A percentile compares a stretch with the other conserved stretches of the same genome.
Evolutionary conservation across 1,284 basidiomycete species (phyloP).

Genomic region (Sanghuangporus sanghuang): DNA sequence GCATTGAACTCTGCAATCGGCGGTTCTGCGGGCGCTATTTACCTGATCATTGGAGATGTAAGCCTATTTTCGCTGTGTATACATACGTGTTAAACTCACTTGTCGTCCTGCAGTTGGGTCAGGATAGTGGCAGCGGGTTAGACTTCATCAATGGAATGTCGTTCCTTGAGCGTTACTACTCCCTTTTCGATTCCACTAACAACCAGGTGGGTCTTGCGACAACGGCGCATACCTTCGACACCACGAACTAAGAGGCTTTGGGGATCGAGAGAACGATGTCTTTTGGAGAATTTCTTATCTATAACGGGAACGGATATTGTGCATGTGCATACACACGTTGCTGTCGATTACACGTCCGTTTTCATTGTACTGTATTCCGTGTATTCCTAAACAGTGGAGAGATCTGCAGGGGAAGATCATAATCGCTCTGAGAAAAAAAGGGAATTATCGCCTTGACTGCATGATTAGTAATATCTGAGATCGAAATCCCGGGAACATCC

Average conservation of each 20-base stretch:
- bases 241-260: constrained; percentile 16
- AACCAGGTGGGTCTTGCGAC: constrained; percentile 21
- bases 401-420: no score
- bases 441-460: no score
- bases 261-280: not conserved
- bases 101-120: constrained; percentile 21
- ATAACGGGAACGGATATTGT: no score
- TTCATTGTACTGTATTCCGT: no score
- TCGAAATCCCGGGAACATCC: not conserved
- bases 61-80: not conserved
- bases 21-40: constrained; percentile 24
- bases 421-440: no score
- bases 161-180: constrained; percentile 53
- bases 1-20: constrained; percentile 17
- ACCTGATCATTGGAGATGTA: constrained; percentile 35
- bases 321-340: no score
- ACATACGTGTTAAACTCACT: not conserved
- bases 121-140: constrained; percentile 28
- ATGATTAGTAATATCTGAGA: not conserved
- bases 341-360: no score
- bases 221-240: constrained; percentile 19
- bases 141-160: constrained; percentile 30
- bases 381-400: no score
- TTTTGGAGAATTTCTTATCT: not conserved
- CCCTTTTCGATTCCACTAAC: constrained; percentile 21